Evolutionary conservation across 345 rosid genomes (phyloP).

Genomic region (Trapa bicornis): DNA sequence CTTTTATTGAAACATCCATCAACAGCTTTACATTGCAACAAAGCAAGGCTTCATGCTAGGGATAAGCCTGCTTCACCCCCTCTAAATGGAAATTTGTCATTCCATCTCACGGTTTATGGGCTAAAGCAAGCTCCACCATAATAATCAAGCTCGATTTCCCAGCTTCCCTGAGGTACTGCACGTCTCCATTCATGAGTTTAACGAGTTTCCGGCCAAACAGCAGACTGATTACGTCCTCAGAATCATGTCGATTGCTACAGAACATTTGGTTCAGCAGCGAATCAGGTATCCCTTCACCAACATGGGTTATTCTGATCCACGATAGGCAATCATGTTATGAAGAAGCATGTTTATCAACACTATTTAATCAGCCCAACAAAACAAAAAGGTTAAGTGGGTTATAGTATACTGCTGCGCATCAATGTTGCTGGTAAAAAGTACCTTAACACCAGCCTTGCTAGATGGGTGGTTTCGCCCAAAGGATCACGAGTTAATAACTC

Average conservation of each 20-base stretch:
- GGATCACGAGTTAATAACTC: slow-evolving; percentile 49
- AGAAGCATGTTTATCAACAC: too few species aligned
- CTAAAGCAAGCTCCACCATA: slow-evolving; percentile 60
- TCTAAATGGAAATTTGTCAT: not conserved
- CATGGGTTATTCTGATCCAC: slow-evolving; percentile 45
- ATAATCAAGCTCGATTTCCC: slow-evolving; percentile 60
- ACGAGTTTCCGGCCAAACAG: slow-evolving; percentile 61
- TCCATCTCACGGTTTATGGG: slow-evolving; percentile 9
- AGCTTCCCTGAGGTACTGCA: slow-evolving; percentile 73
- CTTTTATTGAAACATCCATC: too few species aligned
- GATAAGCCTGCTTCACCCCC: not conserved
- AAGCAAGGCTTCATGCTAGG: too few species aligned
- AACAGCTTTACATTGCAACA: too few species aligned
- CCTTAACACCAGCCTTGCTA: slow-evolving; percentile 63
- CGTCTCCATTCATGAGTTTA: slow-evolving; percentile 88
- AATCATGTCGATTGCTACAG: slow-evolving; percentile 38
- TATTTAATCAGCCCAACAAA: too few species aligned
- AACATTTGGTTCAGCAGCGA: slow-evolving; percentile 66
- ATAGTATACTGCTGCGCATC: not conserved
- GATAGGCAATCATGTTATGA: not conserved
- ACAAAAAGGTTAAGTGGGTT: not conserved
- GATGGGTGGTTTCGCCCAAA: slow-evolving; percentile 57
- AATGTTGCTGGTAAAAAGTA: slow-evolving; percentile 10
- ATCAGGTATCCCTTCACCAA: slow-evolving; percentile 61
- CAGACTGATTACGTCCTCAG: slow-evolving; percentile 69